Evolutionary conservation across 108 stramenopile genomes (phyloP), one percentile per base, ranked within the genome.

Genomic region (Cyclotella kingstonii): DNA sequence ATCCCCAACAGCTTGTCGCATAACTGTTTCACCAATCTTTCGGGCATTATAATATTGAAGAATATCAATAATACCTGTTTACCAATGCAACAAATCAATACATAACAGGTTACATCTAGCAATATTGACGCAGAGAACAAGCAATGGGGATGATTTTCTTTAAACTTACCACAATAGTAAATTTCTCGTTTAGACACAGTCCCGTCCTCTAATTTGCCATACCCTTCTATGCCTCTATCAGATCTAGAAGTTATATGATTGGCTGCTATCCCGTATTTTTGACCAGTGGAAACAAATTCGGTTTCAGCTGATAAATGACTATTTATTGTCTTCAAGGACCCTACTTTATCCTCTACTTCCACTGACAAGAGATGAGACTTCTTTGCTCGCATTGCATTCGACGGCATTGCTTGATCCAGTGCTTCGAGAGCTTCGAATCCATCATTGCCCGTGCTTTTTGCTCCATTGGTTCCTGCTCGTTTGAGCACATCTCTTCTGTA

Each of bases 51-150:
- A 93, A 47, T 79, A 73, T 74, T 93, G 89, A 28, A 93, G 68
- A 49, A 93, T 88, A 54, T 93, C 91, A 50, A 93, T 93, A 48
- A 93, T 66, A 15, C 90, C 90, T 69, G 38, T 45, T 8, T 12
- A 33, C 35, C 23, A 39, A 22, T 34, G 23, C 1, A 38, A 14
- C 22, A 8, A 14, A 0, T 15, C 5, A 54, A 52, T 30, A 25
- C 0, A 14, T 1, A 18, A 21, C 22, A 34, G 21, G 9, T n/a
- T 5, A 34, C 7, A 38, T 6, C 19, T 29, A 10, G 36, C 14
- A 14, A 14, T 25, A 15, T 51, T 51, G 11, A 23, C 18, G 36
- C 2, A 58, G 14, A 14, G 5, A 11, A 11, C 15, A 14, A 2
- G 40, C 8, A 43, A 45, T 3, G 14, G 39, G 40, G 1, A 31